These are phyloP conservation scores for Leccinum variicolor DNA, from an alignment of 768 basidiomycete species.

Conservation along the genomic window DNA sequence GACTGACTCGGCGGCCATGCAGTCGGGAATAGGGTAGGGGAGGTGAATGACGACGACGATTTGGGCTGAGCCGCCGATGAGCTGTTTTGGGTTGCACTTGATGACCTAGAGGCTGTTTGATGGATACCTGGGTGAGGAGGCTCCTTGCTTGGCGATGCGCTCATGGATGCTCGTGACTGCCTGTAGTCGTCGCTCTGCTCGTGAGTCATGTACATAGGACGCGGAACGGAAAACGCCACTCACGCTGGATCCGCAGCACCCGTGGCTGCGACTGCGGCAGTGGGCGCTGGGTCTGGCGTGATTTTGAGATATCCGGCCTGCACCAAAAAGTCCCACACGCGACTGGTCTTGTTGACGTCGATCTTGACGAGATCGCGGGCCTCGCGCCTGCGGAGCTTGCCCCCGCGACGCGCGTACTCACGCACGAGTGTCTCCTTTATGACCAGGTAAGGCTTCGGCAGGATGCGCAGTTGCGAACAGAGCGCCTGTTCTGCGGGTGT, in stretches of 20 bases:
- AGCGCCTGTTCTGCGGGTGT: constrained; percentile 83
- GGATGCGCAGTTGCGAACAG: constrained; percentile 84
- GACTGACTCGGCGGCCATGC: constrained; percentile 21
- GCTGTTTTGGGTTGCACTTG: constrained; percentile 16
- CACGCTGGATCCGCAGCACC: constrained; percentile 33
- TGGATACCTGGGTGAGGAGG: constrained; percentile 16
- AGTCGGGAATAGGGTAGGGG: constrained; percentile 22
- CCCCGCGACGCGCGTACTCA: constrained; percentile 87
- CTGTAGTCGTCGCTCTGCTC: constrained; percentile 4
- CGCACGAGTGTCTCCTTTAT: constrained; percentile 95
- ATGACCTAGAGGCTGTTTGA: constrained; percentile 3
- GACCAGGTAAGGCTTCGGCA: constrained; percentile 92
- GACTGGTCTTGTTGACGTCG: constrained; percentile 88
- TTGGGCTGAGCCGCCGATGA: constrained; percentile 10
- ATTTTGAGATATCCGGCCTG: constrained; percentile 81
- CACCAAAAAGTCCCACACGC: constrained; percentile 91
- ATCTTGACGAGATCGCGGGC: constrained; percentile 90
- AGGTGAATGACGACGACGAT: constrained; percentile 12
- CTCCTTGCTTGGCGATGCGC: constrained; percentile 28
- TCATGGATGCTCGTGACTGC: constrained; percentile 13
- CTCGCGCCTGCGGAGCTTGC: constrained; percentile 83
- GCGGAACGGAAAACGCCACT: constrained; percentile 5
- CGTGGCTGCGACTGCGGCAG: constrained; percentile 19
- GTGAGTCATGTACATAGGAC: background rate
- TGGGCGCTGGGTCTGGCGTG: constrained; percentile 45